Percentiles rank a stretch among this genome's conserved stretches.
Conservation (phyloP, 2,329 filamentous ascomycete species). For the Mariannaea elegans region DNA sequence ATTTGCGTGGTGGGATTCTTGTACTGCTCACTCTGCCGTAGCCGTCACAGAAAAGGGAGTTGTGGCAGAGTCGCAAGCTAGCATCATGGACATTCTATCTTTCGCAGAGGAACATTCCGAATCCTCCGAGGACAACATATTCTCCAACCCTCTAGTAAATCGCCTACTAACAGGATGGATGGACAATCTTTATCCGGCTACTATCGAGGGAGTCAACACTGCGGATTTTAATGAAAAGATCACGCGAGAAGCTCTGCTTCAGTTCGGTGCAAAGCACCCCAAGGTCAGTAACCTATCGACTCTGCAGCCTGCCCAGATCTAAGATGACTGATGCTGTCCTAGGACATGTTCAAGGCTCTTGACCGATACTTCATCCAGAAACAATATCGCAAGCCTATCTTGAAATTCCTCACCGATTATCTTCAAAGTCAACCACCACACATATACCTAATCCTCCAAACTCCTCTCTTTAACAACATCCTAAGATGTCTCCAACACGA, state of each 20-base stretch:
- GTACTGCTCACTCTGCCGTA: constrained; percentile 50
- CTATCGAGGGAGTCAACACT: constrained; percentile 48
- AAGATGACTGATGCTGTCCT: constrained; percentile 7
- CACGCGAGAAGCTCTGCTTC: constrained; percentile 61
- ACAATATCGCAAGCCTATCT: constrained; percentile 68
- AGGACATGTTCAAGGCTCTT: constrained; percentile 73
- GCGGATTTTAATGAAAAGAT: constrained; percentile 59
- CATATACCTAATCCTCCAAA: constrained; percentile 76
- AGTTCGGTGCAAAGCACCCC: constrained; percentile 74
- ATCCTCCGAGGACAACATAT: constrained; percentile 51
- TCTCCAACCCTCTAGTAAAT: constrained; percentile 61
- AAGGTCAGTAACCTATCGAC: constrained; percentile 49
- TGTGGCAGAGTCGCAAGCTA: constrained; percentile 70
- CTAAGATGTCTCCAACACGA: constrained; percentile 80
- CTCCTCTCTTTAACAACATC: constrained; percentile 75
- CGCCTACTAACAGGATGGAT: constrained; percentile 68
- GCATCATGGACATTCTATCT: constrained; percentile 70
- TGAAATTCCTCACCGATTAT: constrained; percentile 76
- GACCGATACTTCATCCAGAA: constrained; percentile 73
- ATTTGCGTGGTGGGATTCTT: constrained; percentile 76
- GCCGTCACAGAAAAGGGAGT: constrained; percentile 70
- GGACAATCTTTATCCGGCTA: constrained; percentile 52
- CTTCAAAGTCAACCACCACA: constrained; percentile 82
- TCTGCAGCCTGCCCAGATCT: not conserved
- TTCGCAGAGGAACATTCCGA: constrained; percentile 68